Evolutionary conservation across 192 early-diverging fungal species (phyloP).

Genomic region (Chytriomyces sp.): DNA sequence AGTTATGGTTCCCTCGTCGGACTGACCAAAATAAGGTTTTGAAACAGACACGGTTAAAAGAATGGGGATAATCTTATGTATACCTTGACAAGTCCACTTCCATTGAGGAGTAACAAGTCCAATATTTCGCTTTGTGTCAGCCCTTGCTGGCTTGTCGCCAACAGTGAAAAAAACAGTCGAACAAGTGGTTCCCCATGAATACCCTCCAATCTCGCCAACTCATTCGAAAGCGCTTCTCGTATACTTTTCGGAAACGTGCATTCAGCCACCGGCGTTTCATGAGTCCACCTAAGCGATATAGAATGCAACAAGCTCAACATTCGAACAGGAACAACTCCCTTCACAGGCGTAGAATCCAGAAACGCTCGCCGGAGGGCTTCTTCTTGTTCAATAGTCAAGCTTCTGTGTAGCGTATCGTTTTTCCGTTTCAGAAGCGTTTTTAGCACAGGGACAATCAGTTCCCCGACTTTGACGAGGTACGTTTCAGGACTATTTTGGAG

Average conservation of each 20-base stretch:
- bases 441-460: constrained; percentile 30
- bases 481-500: constrained; percentile 4
- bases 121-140: constrained; percentile 25
- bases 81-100: not conserved
- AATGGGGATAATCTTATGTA: no score
- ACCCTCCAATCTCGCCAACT: not conserved
- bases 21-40: not conserved
- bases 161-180: constrained; percentile 1
- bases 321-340: constrained; percentile 18
- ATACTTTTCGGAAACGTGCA: constrained; percentile 10
- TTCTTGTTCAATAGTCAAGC: constrained; percentile 4
- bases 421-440: constrained; percentile 19
- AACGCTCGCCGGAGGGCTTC: constrained; percentile 17
- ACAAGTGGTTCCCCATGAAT: not conserved
- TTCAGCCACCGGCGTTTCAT: not conserved
- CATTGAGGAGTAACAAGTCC: constrained; percentile 8
- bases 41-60: not conserved
- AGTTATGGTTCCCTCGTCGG: not conserved
- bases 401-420: constrained; percentile 14
- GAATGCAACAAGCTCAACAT: constrained; percentile 20
- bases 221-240: not conserved
- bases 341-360: not conserved
- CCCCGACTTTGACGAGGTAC: constrained; percentile 18
- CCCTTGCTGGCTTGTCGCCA: constrained; percentile 3
- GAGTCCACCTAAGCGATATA: constrained; percentile 10